phyloP scores from a whole-genome alignment of 345 rosid genomes.

The Eucalyptus erythrocorys region DNA sequence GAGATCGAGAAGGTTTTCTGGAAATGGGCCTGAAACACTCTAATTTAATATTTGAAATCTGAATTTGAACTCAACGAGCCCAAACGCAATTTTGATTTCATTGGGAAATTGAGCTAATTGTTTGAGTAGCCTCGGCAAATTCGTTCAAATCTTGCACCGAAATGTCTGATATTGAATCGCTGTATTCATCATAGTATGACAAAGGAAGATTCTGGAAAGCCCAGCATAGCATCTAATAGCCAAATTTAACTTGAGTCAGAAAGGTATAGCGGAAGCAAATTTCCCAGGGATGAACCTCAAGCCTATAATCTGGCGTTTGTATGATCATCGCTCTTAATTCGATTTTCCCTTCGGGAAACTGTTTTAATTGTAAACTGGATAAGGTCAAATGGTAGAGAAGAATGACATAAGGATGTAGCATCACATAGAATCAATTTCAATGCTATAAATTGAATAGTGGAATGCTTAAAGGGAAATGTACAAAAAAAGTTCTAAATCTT shows the following conservation, averaged over 20 bases:
- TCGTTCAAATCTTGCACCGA: neutral
- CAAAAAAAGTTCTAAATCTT: accelerated
- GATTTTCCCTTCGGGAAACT: accelerated
- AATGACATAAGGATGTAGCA: neutral
- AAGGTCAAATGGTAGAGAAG: neutral
- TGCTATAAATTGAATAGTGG: neutral
- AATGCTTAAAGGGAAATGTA: neutral
- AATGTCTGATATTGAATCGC: neutral
- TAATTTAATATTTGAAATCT: neutral
- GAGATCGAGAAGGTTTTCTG: neutral
- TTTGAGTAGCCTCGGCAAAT: neutral
- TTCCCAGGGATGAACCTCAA: accelerated
- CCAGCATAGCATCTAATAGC: neutral
- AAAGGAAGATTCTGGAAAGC: neutral
- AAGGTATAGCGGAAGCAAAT: neutral
- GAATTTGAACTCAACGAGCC: neutral
- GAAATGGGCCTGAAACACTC: neutral
- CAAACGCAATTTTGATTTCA: neutral
- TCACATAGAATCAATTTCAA: neutral
- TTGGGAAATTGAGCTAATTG: neutral
- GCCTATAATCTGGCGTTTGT: accelerated
- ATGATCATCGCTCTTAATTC: neutral
- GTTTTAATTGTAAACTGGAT: neutral
- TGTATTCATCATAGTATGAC: neutral
- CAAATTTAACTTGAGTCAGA: neutral